Percentiles rank a stretch among this genome's conserved stretches.
These are phyloP conservation scores for Mallotus repandus DNA, from an alignment of 441 rosid genomes.

Conservation along the genomic window DNA sequence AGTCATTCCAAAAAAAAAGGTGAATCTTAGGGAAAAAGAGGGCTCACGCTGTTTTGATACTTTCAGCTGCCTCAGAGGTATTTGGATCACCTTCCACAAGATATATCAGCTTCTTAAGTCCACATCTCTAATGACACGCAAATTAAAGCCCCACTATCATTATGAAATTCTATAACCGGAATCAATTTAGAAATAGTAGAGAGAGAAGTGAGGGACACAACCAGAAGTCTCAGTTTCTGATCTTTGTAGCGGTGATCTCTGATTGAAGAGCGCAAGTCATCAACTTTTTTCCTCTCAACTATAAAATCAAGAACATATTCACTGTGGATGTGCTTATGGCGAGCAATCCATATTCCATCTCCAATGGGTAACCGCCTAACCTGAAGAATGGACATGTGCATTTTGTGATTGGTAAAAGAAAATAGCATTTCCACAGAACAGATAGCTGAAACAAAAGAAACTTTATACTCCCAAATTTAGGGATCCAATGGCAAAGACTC, in stretches of 20 bases:
- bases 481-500: conserved; percentile 1
- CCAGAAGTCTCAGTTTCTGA: conserved; percentile 91
- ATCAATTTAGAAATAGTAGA: neutral
- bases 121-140: conserved; percentile 59
- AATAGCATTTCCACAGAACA: conserved; percentile 13
- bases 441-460: conserved; percentile 1
- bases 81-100: conserved; percentile 93
- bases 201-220: conserved; percentile 23
- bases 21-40: neutral
- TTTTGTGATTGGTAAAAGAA: conserved; percentile 9
- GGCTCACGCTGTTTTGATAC: conserved; percentile 87
- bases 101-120: conserved; percentile 85
- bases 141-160: conserved; percentile 3
- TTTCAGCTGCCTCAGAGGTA: conserved; percentile 80
- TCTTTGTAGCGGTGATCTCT: conserved; percentile 89
- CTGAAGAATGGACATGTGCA: conserved; percentile 34
- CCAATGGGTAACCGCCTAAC: conserved; percentile 86
- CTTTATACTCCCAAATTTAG: neutral
- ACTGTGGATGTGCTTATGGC: conserved; percentile 51
- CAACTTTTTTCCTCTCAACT: conserved; percentile 88
- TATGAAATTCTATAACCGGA: conserved; percentile 3
- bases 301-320: conserved; percentile 95
- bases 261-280: conserved; percentile 81
- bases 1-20: neutral
- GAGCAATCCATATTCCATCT: conserved; percentile 89